Evolutionary conservation across 2,329 filamentous ascomycete genomes (phyloP), one percentile per base, ranked within the genome.

Genomic region (Thelonectria discophora): DNA sequence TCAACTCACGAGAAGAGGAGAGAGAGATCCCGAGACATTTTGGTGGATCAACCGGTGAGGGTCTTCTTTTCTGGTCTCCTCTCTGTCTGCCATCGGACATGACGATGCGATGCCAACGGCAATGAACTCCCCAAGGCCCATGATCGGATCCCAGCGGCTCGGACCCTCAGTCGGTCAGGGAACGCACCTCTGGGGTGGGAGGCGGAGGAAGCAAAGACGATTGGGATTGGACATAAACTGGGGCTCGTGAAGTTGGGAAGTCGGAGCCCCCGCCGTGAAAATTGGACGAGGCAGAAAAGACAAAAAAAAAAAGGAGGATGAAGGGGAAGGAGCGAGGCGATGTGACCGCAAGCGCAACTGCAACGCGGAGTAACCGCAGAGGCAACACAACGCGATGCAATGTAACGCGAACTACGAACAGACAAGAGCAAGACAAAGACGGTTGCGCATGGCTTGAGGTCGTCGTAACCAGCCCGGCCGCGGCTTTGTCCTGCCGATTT

Each of bases 401-500:
- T 45, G 46, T 39, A 49, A 39, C 53, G 24, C 32, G 45, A 55
- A 21, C 27, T 30, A 30, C 27, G 27, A 30, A 21, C 45, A 47
- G 20, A 30, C 12, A 46, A 17, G 45, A 21, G 17, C 12, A 46
- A 17, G 45, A 21, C 20, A 24, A 45, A 20, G 17, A 20, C 17
- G n/a, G 18, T 13, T 3, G 18, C n/a, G 17, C 17, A 21, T 20
- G 34, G 34, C 13, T 21, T 18, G 17, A 47, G 15, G 20, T 13
- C 21, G 21, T 30, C 20, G 43, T 37, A 42, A 55, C 53, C 51
- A 18, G 49, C 48, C 21, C 45, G 53, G 30, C 30, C 37, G 54
- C 56, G 62, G 27, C 54, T 63, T 48, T 37, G 34, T 43, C 17
- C 52, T 37, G 55, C 47, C 42, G 40, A 60, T 46, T 51, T 47